Evolutionary conservation across 805 yeast species (phyloP).

Genomic region (Kockiozyma suomiensis): DNA sequence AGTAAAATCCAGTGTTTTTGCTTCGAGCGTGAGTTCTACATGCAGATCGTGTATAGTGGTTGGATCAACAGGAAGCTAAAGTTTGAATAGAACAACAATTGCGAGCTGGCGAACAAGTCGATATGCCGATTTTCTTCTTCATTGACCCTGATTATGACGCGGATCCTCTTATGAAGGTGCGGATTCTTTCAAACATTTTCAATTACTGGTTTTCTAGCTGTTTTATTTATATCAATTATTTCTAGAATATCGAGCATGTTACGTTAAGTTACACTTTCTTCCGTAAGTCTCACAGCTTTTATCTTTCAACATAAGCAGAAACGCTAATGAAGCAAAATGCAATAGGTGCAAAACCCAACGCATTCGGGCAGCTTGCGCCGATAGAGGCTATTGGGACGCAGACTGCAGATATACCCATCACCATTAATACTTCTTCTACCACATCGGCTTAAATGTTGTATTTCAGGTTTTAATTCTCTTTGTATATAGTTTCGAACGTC

Average conservation of each 20-base stretch:
- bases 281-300: constrained; percentile 40
- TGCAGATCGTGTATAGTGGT: neutral
- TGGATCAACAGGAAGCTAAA: neutral
- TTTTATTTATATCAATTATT: neutral
- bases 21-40: constrained; percentile 59
- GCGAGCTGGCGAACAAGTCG: constrained; percentile 95
- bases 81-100: constrained; percentile 73
- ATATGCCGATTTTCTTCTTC: constrained; percentile 97
- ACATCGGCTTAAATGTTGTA: too few relatives aligned
- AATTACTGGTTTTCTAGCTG: too few relatives aligned
- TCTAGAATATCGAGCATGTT: constrained; percentile 80
- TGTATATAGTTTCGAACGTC: constrained; percentile 2
- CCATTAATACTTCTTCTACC: neutral
- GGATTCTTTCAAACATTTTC: constrained; percentile 45
- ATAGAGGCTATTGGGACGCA: neutral
- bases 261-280: constrained; percentile 92
- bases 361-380: constrained; percentile 5
- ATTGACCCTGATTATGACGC: constrained; percentile 94
- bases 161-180: constrained; percentile 83
- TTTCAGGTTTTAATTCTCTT: too few relatives aligned
- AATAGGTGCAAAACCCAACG: constrained; percentile 14
- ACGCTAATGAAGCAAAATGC: neutral
- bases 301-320: neutral
- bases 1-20: constrained; percentile 98
- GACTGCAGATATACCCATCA: neutral